phyloP scores from a whole-genome alignment of 441 rosid genomes.

The Raphanus hybrid region DNA sequence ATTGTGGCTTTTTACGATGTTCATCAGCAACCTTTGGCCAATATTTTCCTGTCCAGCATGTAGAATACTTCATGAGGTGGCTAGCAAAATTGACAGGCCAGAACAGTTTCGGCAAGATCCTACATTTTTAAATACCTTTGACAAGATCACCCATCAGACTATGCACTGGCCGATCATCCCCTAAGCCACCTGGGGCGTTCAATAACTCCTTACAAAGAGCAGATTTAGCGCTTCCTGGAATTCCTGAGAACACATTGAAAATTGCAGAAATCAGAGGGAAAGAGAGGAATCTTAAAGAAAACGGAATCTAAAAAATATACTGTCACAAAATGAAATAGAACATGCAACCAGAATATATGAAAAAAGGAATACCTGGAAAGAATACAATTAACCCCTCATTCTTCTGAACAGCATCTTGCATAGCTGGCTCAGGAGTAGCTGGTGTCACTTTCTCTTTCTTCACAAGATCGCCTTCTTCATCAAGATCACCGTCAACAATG shows the following conservation, averaged over 20 bases:
- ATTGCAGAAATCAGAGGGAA: slow-evolving; percentile 10
- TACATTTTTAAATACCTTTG: slow-evolving; percentile 62
- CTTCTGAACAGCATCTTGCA: slow-evolving; percentile 62
- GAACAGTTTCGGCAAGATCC: slow-evolving; percentile 16
- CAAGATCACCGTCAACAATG: slow-evolving; percentile 69
- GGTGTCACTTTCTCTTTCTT: slow-evolving; percentile 56
- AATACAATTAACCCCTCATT: slow-evolving; percentile 84
- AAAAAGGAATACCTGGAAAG: slow-evolving; percentile 76
- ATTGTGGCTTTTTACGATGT: slow-evolving; percentile 70
- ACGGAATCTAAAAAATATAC: not conserved
- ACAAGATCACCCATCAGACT: slow-evolving; percentile 96
- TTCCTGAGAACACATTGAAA: slow-evolving; percentile 55
- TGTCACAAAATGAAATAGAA: slow-evolving; percentile 17
- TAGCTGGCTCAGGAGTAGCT: slow-evolving; percentile 51
- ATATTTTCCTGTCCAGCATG: slow-evolving; percentile 63
- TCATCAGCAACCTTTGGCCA: slow-evolving; percentile 92
- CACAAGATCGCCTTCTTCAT: slow-evolving; percentile 94
- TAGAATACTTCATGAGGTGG: slow-evolving; percentile 14
- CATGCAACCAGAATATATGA: slow-evolving; percentile 4
- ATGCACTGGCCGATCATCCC: slow-evolving; percentile 81
- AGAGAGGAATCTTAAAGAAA: not conserved
- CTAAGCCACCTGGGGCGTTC: slow-evolving; percentile 72
- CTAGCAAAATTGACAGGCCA: slow-evolving; percentile 1
- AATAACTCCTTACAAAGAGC: slow-evolving; percentile 90
- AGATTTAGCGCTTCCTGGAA: slow-evolving; percentile 98